Evolutionary conservation across 768 basidiomycete genomes (phyloP), one percentile per base, ranked within the genome.

Genomic region (Psilocybe cyanescens): DNA sequence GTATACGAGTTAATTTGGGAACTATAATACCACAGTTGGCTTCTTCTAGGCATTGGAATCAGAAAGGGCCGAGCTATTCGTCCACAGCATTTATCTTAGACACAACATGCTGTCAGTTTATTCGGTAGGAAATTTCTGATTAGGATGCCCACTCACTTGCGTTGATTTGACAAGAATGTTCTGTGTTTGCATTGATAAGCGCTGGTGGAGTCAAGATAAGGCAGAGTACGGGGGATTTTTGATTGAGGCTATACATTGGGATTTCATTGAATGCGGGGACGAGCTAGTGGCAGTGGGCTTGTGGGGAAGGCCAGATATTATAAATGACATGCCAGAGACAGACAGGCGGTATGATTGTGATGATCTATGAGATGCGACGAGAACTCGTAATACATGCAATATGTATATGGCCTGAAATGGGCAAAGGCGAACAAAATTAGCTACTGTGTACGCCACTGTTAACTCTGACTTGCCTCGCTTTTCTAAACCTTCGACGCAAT

Each of bases 191-290:
- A 19, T 16, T 58, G 48, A 58, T 37, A 9, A 58, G 47, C 35
- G 33, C 35, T 58, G 19, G 47, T 58, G 44, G 35, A 51, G 50
- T 39, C 53, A 17, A 54, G 53, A 54, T 12, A 9, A 48, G 55
- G 9, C 41, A 46, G 31, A 47, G 28, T 8, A 24, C 11, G 35
- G 33, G n/a, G 33, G 53, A 54, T 35, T 31, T 8, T 39, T 37
- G 53, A 54, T 19, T 16, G 35, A 28, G 33, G 53, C 33, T 54
- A 17, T 37, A 24, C 33, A 54, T 54, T 31, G 33, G 50, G 50
- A 30, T 51, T 30, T 51, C 50, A 54, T 37, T 44, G 9, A 39
- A 14, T 1, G 28, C 4, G 28, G 41, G 30, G 28, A 31, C 3
- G 4, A 45, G 33, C 33, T 35, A 11, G 37, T 55, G 41, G 24